phyloP scores from a whole-genome alignment of 2,329 filamentous ascomycete genomes.

The Chrysosporium queenslandicum region DNA sequence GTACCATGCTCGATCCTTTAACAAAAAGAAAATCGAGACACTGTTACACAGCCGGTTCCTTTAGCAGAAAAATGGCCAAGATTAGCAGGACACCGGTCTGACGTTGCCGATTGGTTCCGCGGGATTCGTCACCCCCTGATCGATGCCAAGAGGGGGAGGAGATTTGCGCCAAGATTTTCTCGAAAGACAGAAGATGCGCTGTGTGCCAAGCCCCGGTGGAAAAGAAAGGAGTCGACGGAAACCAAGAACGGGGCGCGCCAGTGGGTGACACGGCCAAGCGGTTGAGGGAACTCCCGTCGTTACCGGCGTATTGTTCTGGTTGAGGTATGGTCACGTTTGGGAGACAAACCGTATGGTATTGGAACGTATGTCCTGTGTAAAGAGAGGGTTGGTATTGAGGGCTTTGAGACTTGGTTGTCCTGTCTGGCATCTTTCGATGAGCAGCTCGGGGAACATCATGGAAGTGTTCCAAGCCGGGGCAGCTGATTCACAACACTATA shows the following conservation, averaged over 20 bases:
- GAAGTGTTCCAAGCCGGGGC: too few relatives aligned
- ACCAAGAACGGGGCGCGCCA: neutral
- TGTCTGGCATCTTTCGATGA: neutral
- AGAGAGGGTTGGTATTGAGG: neutral
- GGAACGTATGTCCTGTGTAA: neutral
- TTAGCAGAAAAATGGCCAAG: slow-evolving; percentile 1
- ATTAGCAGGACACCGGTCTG: neutral
- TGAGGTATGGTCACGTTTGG: slow-evolving; percentile 1
- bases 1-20: neutral
- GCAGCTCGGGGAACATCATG: neutral
- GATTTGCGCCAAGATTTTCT: slow-evolving; percentile 11
- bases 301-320: neutral
- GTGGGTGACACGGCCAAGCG: slow-evolving; percentile 6
- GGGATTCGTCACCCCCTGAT: slow-evolving; percentile 2
- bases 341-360: neutral
- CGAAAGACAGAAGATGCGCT: neutral
- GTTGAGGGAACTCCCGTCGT: neutral
- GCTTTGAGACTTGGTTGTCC: neutral
- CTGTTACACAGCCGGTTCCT: neutral
- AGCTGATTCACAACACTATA: too few relatives aligned
- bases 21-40: neutral
- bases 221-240: neutral
- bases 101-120: slow-evolving; percentile 6
- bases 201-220: slow-evolving; percentile 6
- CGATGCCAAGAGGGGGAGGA: slow-evolving; percentile 9